Evolutionary conservation across 108 stramenopile genomes (phyloP).

Genomic region (Pseudonitzschia pungens): DNA sequence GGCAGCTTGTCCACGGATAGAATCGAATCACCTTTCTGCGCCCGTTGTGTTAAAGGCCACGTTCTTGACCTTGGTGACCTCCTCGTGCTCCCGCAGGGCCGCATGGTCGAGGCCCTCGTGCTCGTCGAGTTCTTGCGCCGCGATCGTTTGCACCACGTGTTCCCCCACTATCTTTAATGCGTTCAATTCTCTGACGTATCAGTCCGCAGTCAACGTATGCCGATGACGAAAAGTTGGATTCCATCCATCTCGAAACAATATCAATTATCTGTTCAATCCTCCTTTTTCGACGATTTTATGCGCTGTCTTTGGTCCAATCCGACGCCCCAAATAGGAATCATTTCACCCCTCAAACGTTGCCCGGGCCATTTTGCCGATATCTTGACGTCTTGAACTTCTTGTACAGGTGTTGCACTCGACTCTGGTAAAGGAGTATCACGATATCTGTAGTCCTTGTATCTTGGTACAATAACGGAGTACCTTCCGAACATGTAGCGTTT

Average conservation of each 20-base stretch:
- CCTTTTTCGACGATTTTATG: not conserved
- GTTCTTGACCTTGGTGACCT: conserved; percentile 98
- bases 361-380: conserved; percentile 43
- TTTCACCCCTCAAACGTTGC: conserved; percentile 51
- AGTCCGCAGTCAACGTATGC: no score
- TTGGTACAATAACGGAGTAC: conserved; percentile 24
- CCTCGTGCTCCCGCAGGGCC: conserved; percentile 94
- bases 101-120: conserved; percentile 98
- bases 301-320: conserved; percentile 13
- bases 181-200: no score
- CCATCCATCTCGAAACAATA: no score
- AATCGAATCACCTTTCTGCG: no score
- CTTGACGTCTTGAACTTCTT: not conserved
- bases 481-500: conserved; percentile 61
- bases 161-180: no score
- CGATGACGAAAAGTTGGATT: no score
- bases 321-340: conserved; percentile 55
- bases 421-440: conserved; percentile 60
- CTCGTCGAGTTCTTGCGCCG: conserved; percentile 92
- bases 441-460: conserved; percentile 53
- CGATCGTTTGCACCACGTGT: conserved; percentile 73
- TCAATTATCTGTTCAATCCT: no score
- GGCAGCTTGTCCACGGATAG: no score
- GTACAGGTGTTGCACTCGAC: conserved; percentile 58
- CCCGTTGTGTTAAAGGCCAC: no score